Evolutionary conservation across 108 stramenopile genomes (phyloP).

Genomic region (Nannochloropsis gaditana): DNA sequence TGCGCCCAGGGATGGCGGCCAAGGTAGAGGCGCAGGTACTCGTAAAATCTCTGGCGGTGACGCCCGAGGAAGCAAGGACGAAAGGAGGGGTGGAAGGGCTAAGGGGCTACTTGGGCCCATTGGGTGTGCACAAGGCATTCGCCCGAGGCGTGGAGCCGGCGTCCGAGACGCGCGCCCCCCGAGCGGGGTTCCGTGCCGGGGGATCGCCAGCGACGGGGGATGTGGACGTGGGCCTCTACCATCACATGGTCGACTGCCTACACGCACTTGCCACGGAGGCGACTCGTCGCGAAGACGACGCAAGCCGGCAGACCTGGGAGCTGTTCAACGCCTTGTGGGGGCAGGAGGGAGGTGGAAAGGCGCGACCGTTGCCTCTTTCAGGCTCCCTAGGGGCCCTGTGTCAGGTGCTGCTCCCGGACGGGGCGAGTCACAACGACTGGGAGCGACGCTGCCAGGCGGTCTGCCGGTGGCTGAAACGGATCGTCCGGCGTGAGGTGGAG

Average conservation of each 20-base stretch:
- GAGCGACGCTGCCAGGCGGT: background rate
- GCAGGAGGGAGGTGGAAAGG: conserved; percentile 29
- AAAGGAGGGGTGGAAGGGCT: background rate
- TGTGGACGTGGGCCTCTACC: conserved; percentile 21
- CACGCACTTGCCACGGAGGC: conserved; percentile 26
- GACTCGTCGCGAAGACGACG: background rate
- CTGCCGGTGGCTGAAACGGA: background rate
- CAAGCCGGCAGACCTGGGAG: conserved; percentile 32
- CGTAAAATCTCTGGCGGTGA: background rate
- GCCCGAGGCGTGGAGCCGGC: conserved; percentile 22
- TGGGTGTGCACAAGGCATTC: background rate
- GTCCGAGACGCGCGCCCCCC: background rate
- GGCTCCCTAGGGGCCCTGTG: conserved; percentile 8
- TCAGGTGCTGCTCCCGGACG: background rate
- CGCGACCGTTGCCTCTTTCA: conserved; percentile 32
- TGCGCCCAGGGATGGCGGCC: conserved; percentile 28
- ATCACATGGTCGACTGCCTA: conserved; percentile 30
- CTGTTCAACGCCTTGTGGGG: conserved; percentile 42
- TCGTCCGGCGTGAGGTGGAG: background rate
- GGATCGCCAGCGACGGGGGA: background rate
- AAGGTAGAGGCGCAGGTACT: background rate
- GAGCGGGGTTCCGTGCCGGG: background rate
- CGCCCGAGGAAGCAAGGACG: background rate
- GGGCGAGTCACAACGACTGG: background rate
- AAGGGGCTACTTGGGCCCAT: conserved; percentile 24